phyloP scores from a whole-genome alignment of 495 filamentous ascomycete genomes.

The Clavariopsis aquatica region DNA sequence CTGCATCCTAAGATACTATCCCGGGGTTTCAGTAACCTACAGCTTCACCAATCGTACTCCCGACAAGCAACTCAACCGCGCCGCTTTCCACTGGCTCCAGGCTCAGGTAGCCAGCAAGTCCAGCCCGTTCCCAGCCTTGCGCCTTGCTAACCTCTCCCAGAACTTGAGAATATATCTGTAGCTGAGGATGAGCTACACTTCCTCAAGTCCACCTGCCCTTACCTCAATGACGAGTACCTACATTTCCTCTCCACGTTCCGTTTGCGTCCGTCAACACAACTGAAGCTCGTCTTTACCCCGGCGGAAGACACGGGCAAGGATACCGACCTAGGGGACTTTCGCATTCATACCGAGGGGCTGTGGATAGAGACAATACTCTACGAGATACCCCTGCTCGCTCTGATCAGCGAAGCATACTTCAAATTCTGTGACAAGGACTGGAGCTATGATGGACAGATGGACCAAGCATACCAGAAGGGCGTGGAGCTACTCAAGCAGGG shows the following conservation, averaged over 20 bases:
- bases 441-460: slow-evolving; percentile 79
- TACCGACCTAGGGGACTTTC: slow-evolving; percentile 69
- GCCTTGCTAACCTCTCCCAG: slow-evolving; percentile 45
- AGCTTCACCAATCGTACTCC: slow-evolving; percentile 93
- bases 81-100: slow-evolving; percentile 82
- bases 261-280: slow-evolving; percentile 75
- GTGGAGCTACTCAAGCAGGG: slow-evolving; percentile 73
- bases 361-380: slow-evolving; percentile 98
- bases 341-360: slow-evolving; percentile 71
- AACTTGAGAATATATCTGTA: slow-evolving; percentile 74
- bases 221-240: slow-evolving; percentile 76
- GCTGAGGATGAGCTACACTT: slow-evolving; percentile 76
- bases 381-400: slow-evolving; percentile 88
- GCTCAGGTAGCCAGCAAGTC: slow-evolving; percentile 71
- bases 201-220: slow-evolving; percentile 76
- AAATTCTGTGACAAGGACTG: slow-evolving; percentile 90
- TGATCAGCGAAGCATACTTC: slow-evolving; percentile 96
- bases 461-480: slow-evolving; percentile 78
- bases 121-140: background rate
- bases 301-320: slow-evolving; percentile 65
- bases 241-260: slow-evolving; percentile 77
- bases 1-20: slow-evolving; percentile 87
- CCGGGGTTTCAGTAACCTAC: slow-evolving; percentile 81
- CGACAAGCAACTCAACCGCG: slow-evolving; percentile 82
- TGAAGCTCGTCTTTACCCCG: slow-evolving; percentile 69